Conservation (phyloP, 2,329 filamentous ascomycete genomes). For the Sclerotinia sclerotiorum region DNA sequence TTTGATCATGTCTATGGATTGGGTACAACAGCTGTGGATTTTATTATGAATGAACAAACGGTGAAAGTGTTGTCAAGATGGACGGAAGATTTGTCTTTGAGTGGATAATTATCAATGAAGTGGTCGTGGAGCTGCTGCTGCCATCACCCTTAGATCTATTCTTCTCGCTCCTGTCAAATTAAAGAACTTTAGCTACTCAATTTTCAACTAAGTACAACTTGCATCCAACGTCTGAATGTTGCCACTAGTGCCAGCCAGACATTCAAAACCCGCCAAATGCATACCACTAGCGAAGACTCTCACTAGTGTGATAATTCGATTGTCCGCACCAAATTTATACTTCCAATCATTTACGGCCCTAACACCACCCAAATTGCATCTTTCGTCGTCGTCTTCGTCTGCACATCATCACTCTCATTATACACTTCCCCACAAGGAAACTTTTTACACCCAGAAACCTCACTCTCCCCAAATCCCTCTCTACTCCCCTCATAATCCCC, state of each 20-base stretch:
- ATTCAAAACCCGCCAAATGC: not conserved
- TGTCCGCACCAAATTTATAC: not conserved
- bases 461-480: not conserved
- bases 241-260: not conserved
- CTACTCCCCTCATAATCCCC: not conserved
- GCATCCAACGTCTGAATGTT: not conserved
- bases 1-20: not conserved
- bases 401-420: not conserved
- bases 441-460: not conserved
- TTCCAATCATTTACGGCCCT: not conserved
- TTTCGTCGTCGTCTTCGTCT: slow-evolving; percentile 8
- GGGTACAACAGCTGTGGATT: not conserved
- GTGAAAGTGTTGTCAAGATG: not conserved
- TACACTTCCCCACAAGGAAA: slow-evolving; percentile 3
- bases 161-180: not conserved
- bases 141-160: not conserved
- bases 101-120: not conserved
- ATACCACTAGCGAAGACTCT: too few species aligned
- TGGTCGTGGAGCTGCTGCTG: not conserved
- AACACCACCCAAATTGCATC: not conserved
- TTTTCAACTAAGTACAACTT: not conserved
- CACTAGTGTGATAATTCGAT: not conserved
- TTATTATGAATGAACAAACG: not conserved
- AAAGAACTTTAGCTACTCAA: not conserved
- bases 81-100: not conserved